Base-by-base conservation (phyloP, 495 filamentous ascomycete species). In the Trypethelium eluteriae region DNA sequence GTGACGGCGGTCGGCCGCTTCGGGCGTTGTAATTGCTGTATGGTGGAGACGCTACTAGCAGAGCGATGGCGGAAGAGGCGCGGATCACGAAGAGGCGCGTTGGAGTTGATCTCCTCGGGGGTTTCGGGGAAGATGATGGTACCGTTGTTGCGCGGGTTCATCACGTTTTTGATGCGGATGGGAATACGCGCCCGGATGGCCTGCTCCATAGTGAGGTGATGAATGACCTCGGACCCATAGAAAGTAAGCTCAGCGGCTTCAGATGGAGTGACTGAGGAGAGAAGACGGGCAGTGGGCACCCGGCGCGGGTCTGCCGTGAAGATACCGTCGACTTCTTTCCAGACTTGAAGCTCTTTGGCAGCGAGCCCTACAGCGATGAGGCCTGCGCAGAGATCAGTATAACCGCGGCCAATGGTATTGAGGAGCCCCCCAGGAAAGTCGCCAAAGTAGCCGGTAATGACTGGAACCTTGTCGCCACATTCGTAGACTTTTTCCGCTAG, bases 151-250 rank as follows among this genome's bases (percentile, higher is more conserved):
- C 86, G 84, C 0, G 95, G 92, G 71, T 97, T 96, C 80, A 95
- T 93, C 74, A 98, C 94, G 75, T 98, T 98, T 80, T 98, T 97
- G 77, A 98, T 98, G 66, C 94, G 90, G 71, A 97, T 95, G 9
- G 89, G 91, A 75, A 98, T 98, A 64, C 84, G 83, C 2, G 93
- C 92, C 62, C 87, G 89, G 75, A 98, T 96, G 62, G 94, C 94
- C 75, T 97, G 94, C 78, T 98, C 92, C 91, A 98, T 98, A 64
- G 94, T 98, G 73, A 96, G 88, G 62, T 94, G 94, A 72, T 98
- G 94, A 69, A 98, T 97, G 70, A 98, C 94, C 75, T 80, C 81
- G 62, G 79, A 82, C 57, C 81, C 81, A 53, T 84, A 84, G 68
- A 82, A 83, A 36, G 81, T 84, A 65, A 84, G 64, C 66, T 84